Conservation (phyloP, 2,329 filamentous ascomycete genomes). For the Alternaria sp. region DNA sequence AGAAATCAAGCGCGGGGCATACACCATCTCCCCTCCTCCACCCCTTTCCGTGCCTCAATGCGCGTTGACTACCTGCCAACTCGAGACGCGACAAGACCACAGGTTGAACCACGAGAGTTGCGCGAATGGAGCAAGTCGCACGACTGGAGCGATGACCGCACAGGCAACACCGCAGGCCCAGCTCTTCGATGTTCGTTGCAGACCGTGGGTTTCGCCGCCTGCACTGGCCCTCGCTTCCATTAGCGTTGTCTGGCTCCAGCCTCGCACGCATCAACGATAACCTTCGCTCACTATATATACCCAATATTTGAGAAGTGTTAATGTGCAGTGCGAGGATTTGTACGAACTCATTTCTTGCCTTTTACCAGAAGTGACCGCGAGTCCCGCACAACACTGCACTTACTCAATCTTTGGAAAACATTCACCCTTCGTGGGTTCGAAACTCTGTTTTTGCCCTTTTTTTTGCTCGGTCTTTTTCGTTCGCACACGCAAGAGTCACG, state of each 20-base stretch:
- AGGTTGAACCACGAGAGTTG: neutral
- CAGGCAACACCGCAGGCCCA: constrained; percentile 17
- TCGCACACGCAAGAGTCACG: neutral
- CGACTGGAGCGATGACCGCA: constrained; percentile 4
- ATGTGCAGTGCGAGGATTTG: constrained; percentile 74
- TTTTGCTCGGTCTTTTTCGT: constrained; percentile 12
- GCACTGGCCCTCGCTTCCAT: neutral
- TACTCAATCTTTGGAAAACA: constrained; percentile 64
- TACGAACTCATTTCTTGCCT: constrained; percentile 78
- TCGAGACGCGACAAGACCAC: neutral
- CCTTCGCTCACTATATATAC: constrained; percentile 1
- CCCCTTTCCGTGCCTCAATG: neutral
- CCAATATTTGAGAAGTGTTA: constrained; percentile 1
- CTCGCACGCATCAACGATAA: neutral
- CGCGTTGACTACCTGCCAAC: neutral
- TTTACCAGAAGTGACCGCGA: constrained; percentile 83
- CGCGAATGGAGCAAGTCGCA: neutral
- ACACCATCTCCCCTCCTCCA: constrained; percentile 1
- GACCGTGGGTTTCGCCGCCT: constrained; percentile 1
- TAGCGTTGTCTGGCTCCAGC: neutral
- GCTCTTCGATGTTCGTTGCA: constrained; percentile 2
- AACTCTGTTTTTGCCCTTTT: constrained; percentile 48
- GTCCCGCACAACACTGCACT: constrained; percentile 67
- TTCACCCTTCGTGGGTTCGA: constrained; percentile 51
- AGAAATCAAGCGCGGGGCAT: constrained; percentile 1